Percentiles rank a stretch among this genome's conserved stretches.
phyloP scores from a whole-genome alignment of 75 land plant genomes.

The Picea glauca region DNA sequence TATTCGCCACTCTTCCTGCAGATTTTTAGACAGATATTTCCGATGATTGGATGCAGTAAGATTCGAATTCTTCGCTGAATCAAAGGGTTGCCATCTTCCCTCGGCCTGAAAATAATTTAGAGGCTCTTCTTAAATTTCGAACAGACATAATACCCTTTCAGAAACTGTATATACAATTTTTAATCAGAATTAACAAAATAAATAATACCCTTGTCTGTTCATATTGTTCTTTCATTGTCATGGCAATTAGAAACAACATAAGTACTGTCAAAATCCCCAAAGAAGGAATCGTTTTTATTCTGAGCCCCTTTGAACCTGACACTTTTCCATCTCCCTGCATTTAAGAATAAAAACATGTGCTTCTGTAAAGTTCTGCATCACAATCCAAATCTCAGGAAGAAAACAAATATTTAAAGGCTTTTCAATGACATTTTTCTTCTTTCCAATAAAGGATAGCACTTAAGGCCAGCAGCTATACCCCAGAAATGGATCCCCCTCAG shows the following conservation, averaged over 20 bases:
- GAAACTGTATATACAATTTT: background rate
- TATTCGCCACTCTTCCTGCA: background rate
- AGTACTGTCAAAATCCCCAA: constrained; percentile 3
- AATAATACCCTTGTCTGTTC: constrained; percentile 2
- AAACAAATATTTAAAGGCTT: background rate
- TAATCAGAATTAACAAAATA: background rate
- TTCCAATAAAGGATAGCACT: background rate
- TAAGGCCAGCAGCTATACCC: background rate
- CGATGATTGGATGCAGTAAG: background rate
- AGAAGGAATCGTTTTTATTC: constrained; percentile 3
- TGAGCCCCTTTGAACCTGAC: background rate
- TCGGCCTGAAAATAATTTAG: background rate
- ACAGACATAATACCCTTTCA: background rate
- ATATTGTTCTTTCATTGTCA: constrained; percentile 12
- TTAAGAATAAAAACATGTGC: background rate
- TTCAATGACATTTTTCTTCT: background rate
- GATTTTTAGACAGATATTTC: background rate
- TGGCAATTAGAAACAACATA: constrained; percentile 1
- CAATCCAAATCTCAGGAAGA: too few species aligned
- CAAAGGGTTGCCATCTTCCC: constrained; percentile 1
- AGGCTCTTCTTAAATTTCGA: background rate
- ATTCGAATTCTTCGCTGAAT: background rate
- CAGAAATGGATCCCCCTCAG: too few species aligned
- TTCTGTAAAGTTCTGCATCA: background rate
- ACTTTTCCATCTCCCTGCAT: constrained; percentile 11